These are phyloP conservation scores for Aspergillus sojae DNA, from an alignment of 2,329 filamentous ascomycete genomes.

Conservation along the genomic window DNA sequence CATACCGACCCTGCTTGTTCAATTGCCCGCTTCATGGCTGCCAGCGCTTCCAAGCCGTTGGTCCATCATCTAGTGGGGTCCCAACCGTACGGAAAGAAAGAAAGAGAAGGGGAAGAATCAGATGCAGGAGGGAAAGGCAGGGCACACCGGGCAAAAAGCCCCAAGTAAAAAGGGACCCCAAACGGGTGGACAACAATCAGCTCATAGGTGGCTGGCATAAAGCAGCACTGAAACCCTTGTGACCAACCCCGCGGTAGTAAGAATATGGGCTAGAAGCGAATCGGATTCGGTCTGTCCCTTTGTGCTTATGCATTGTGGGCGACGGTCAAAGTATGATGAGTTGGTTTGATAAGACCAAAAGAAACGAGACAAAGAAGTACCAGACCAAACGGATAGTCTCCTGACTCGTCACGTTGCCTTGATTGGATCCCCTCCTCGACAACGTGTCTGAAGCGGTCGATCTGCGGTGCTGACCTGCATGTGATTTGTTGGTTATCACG, in stretches of 20 bases:
- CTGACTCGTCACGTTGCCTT: slow-evolving; percentile 6
- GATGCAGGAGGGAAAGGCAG: slow-evolving; percentile 1
- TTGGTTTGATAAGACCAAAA: slow-evolving; percentile 12
- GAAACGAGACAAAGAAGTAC: background rate
- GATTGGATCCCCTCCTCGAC: slow-evolving; percentile 14
- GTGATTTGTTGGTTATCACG: slow-evolving; percentile 31
- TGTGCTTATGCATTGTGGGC: slow-evolving; percentile 7
- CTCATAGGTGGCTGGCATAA: background rate
- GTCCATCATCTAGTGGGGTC: slow-evolving; percentile 32
- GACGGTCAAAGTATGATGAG: background rate
- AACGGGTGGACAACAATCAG: background rate
- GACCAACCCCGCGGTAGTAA: slow-evolving; percentile 6
- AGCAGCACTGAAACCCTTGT: slow-evolving; percentile 3
- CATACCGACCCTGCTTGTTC: slow-evolving; percentile 44
- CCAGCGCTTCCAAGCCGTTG: slow-evolving; percentile 32
- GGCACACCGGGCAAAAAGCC: background rate
- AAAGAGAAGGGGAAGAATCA: slow-evolving; percentile 8
- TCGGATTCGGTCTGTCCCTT: background rate
- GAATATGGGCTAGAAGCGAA: background rate
- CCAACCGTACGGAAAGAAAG: slow-evolving; percentile 12
- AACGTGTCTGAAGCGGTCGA: slow-evolving; percentile 21
- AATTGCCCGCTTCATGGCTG: slow-evolving; percentile 39
- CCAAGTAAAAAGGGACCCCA: background rate
- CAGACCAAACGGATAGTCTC: background rate
- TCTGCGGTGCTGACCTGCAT: slow-evolving; percentile 13